Base-by-base conservation (phyloP, 2,329 filamentous ascomycete species). In the Cryphonectria naterciae region DNA sequence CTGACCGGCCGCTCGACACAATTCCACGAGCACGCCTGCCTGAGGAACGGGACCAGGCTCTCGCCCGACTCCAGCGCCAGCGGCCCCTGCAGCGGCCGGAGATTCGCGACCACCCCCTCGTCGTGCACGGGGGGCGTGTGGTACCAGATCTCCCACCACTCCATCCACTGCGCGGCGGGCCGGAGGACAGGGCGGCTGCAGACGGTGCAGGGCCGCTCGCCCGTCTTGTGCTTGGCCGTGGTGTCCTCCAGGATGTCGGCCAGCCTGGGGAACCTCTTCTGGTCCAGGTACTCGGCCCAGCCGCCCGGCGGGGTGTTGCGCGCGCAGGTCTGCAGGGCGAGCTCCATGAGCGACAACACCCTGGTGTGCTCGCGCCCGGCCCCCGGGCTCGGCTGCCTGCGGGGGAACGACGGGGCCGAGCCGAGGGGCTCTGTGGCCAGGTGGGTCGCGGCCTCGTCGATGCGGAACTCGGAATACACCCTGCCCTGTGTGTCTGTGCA, bases 161-260 rank as follows among this genome's bases (percentile, higher is more conserved):
- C 89, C 10, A 91, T 79, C 89, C 89, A 91, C 75, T 89, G 84
- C 0, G 85, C 81, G 4, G 84, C 78, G 2, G 89, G 86, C 32
- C 86, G 80, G 8, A 89, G 79, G 4, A 87, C 83, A 11, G 77
- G 76, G 39, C 83, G 83, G 35, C 78, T 74, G 75, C 89, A 91
- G 0, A 83, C 79, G 1, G 86, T 85, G 74, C 89, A 91, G 2
- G 76, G 75, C 39, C 85, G 75, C 1, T 85, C 85, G 5, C 88
- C 88, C 0, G 78, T 79, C 52, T 86, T 81, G 52, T 83, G 83
- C 72, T 85, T 82, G 4, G 75, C 73, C 0, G 78, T 75, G 4
- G 84, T 81, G 15, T 79, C 79, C 11, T 80, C 78, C 0, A 89
- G 76, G 0, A 84, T 76, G 6, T 76, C 76, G 5, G 78, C 75